Evolutionary conservation across 768 basidiomycete genomes (phyloP).

Genomic region (Leccinum sublutescens): DNA sequence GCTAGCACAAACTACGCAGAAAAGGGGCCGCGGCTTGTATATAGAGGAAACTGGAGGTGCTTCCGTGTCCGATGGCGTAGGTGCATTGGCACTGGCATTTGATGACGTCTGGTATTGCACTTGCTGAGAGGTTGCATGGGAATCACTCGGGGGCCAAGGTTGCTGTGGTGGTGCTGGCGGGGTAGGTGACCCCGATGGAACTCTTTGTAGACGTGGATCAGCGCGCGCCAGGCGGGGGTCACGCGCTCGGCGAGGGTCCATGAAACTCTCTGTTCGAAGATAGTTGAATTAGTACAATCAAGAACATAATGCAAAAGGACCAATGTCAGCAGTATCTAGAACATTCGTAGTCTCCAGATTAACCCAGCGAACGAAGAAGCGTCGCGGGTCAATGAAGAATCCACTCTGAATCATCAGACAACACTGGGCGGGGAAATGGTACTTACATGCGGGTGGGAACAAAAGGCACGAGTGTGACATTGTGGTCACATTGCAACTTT

Average conservation of each 20-base stretch:
- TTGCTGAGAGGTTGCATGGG: constrained; percentile 15
- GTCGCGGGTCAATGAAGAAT: constrained; percentile 70
- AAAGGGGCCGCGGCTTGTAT: constrained; percentile 75
- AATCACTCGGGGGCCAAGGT: constrained; percentile 23
- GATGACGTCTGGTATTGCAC: constrained; percentile 16
- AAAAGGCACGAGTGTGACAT: constrained; percentile 1
- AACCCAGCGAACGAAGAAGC: constrained; percentile 48
- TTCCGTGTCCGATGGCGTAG: constrained; percentile 4
- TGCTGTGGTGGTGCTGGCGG: constrained; percentile 25
- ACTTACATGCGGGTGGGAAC: constrained; percentile 20
- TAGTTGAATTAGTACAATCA: constrained; percentile 15
- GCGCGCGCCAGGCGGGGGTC: constrained; percentile 76
- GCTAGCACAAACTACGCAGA: constrained; percentile 99
- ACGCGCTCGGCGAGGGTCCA: constrained; percentile 81
- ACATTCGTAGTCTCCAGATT: constrained; percentile 74
- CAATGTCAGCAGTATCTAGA: constrained; percentile 91
- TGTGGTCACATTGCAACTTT: constrained; percentile 13
- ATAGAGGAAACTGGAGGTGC: constrained; percentile 12
- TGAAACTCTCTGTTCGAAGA: constrained; percentile 30
- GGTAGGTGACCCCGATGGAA: constrained; percentile 39
- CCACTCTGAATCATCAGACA: constrained; percentile 90
- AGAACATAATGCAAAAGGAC: constrained; percentile 13
- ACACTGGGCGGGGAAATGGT: constrained; percentile 3
- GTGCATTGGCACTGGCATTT: constrained; percentile 5
- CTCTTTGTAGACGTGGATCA: constrained; percentile 62